A percentile compares a stretch with the other conserved stretches of the same genome.
Evolutionary conservation across 2,329 filamentous ascomycete species (phyloP).

Genomic region (Didymellaceae sp.): DNA sequence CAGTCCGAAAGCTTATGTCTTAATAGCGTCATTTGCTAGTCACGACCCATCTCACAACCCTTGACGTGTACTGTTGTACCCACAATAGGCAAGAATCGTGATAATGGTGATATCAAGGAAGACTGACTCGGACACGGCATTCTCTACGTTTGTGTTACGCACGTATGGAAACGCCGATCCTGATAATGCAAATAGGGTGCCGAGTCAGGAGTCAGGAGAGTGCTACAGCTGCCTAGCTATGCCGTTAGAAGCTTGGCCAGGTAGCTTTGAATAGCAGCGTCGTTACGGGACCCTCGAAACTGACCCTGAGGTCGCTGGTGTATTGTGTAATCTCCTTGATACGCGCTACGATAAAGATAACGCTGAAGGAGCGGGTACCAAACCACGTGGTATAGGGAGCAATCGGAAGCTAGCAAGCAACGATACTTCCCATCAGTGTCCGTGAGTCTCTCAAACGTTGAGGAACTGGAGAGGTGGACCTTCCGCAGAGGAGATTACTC

Average conservation of each 20-base stretch:
- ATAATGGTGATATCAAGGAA: not conserved
- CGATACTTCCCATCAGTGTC: slow-evolving; percentile 11
- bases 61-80: not conserved
- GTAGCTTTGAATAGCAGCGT: not conserved
- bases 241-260: slow-evolving; percentile 4
- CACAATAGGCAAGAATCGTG: not conserved
- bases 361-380: not conserved
- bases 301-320: not conserved
- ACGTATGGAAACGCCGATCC: slow-evolving; percentile 3
- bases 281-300: not conserved
- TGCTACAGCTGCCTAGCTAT: not conserved
- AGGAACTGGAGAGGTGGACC: slow-evolving; percentile 1
- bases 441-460: not conserved
- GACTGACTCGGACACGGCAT: not conserved
- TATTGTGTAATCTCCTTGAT: not conserved
- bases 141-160: not conserved
- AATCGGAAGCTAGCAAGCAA: slow-evolving; percentile 1
- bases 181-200: not conserved
- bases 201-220: slow-evolving; percentile 2
- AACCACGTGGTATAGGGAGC: slow-evolving; percentile 8
- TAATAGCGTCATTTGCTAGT: no score
- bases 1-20: no score
- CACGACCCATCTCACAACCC: no score
- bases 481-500: slow-evolving; percentile 6
- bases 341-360: not conserved